Base-by-base conservation (phyloP, 2,329 filamentous ascomycete genomes). In the Berkeleyomyces basicola region DNA sequence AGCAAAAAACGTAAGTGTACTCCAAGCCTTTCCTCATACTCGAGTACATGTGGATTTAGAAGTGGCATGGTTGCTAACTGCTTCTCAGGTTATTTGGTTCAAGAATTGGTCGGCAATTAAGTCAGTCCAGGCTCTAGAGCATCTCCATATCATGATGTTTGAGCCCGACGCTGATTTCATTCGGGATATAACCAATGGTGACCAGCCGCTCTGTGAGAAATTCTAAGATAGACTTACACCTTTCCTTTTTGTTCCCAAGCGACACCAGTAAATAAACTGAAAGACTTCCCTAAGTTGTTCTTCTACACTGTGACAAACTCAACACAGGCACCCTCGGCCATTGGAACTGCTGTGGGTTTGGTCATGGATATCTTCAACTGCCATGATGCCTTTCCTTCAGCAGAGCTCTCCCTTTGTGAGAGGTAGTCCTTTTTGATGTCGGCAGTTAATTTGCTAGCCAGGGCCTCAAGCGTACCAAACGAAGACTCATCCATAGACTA, bases 61-160 rank as follows among this genome's bases (percentile, higher is more conserved):
- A 42, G 40, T 42, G 6, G 7, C 6, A 43, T 43, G 42, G 42
- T 14, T 16, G 39, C 16, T 33, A 57, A 33, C 11, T 46, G 11
- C 5, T 47, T 31, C n/a, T 11, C 46, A 75, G 72, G 69, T 76
- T 31, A 66, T 72, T 61, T 72, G 70, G 71, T 82, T 87, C 62
- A 75, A 66, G 76, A 97, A 97, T 70, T 96, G 90, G 90, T 81
- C 78, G 61, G 82, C 80, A 14, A 75, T 96, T 67, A 96, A 96
- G 76, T 93, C 87, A 33, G 82, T 97, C 37, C 83, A 90, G 68
- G 83, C 87, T 0, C 82, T 97, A 9, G 91, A 96, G 76, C 92
- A 97, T 72, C 93, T 97, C 70, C 92, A 97, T 72, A 86, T 96
- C 70, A 90, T 96, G 90, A 76, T 96, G 61, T 87, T 85, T 71